These are phyloP conservation scores for Globisporangium okanoganense DNA, from an alignment of 352 stramenopile species.

Conservation along the genomic window DNA sequence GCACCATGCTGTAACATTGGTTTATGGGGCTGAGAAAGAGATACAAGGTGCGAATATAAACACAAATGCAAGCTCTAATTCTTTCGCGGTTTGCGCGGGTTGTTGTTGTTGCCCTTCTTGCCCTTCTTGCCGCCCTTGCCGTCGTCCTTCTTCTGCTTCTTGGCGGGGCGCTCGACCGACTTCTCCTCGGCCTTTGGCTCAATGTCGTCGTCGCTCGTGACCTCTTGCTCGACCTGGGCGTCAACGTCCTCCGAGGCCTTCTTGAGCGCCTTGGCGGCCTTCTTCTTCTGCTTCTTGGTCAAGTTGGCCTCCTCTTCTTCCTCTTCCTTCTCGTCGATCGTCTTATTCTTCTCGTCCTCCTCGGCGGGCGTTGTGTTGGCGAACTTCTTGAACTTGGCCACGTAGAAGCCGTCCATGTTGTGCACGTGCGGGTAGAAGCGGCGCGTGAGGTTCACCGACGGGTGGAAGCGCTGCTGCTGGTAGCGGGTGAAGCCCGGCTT, in stretches of 20 bases:
- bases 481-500: constrained; percentile 91
- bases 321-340: constrained; percentile 59
- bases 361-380: constrained; percentile 89
- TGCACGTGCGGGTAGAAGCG: constrained; percentile 99
- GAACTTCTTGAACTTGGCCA: constrained; percentile 99
- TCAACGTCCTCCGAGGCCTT: constrained; percentile 71
- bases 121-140: constrained; percentile 22
- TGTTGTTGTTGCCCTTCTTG: constrained; percentile 26
- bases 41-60: constrained; percentile 1
- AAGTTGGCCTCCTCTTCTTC: constrained; percentile 64
- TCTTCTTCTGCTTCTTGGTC: constrained; percentile 83
- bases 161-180: constrained; percentile 28
- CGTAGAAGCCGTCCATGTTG: constrained; percentile 99
- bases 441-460: constrained; percentile 91
- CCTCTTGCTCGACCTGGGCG: constrained; percentile 55
- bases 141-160: constrained; percentile 45
- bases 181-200: constrained; percentile 28
- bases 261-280: constrained; percentile 69
- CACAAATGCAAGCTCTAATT: constrained; percentile 29
- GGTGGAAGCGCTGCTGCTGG: constrained; percentile 98
- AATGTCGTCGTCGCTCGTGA: constrained; percentile 44
- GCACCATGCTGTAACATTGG: background rate
- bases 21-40: background rate
- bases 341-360: constrained; percentile 78
- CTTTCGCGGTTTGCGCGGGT: constrained; percentile 35